Conservation (phyloP, 306 rosid species). For the Malus asiatica region DNA sequence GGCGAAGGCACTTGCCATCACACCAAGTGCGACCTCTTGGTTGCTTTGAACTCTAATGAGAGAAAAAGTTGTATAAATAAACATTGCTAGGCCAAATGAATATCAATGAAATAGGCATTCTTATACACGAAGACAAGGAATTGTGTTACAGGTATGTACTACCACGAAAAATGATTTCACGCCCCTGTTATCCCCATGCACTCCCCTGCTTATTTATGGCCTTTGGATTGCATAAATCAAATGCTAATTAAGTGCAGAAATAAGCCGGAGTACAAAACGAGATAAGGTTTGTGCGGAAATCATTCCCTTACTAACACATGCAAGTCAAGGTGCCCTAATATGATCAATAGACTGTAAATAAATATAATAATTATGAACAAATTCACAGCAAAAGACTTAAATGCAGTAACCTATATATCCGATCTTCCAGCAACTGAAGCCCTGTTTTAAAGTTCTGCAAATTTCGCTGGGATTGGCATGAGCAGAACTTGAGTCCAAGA, state of each 20-base stretch:
- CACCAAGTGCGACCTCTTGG: too few relatives aligned
- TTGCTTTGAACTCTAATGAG: neutral
- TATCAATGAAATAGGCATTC: neutral
- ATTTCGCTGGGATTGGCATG: slow-evolving; percentile 85
- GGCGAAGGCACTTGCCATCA: too few relatives aligned
- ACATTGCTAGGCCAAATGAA: neutral
- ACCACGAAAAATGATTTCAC: neutral
- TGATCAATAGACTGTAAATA: slow-evolving; percentile 5
- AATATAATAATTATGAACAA: slow-evolving; percentile 18
- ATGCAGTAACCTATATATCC: slow-evolving; percentile 61
- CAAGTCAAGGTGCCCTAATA: neutral
- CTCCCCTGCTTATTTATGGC: neutral
- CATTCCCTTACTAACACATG: neutral
- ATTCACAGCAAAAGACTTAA: slow-evolving; percentile 2
- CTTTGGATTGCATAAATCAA: neutral
- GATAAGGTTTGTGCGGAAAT: neutral
- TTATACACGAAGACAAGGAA: neutral
- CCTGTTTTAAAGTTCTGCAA: slow-evolving; percentile 77
- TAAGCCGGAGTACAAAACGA: neutral
- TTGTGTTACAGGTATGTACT: neutral
- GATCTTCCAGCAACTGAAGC: slow-evolving; percentile 89
- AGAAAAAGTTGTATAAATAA: neutral
- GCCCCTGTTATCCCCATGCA: neutral
- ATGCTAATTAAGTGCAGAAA: neutral
- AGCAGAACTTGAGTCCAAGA: slow-evolving; percentile 94